A percentile compares a stretch with the other conserved stretches of the same genome.
phyloP scores from a whole-genome alignment of 805 yeast species.

The Spathaspora arborariae region DNA sequence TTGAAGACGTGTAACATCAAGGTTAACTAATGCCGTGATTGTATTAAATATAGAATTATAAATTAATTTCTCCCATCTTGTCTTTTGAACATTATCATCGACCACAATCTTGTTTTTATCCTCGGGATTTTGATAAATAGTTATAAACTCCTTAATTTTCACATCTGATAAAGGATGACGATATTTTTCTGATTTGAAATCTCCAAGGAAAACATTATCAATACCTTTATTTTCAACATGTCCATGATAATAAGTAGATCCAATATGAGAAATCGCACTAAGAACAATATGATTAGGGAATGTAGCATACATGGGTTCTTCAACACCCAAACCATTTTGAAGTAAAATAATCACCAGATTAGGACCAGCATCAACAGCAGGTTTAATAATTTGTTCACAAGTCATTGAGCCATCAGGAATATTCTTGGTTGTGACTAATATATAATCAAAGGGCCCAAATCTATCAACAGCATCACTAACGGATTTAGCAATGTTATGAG shows the following conservation, averaged over 20 bases:
- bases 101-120: conserved; percentile 20
- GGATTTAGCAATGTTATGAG: conserved; percentile 24
- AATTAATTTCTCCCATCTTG: conserved; percentile 38
- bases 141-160: conserved; percentile 19
- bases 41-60: conserved; percentile 36
- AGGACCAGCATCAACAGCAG: conserved; percentile 24
- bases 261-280: conserved; percentile 35
- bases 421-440: conserved; percentile 37
- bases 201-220: conserved; percentile 21
- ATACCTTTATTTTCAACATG: conserved; percentile 15
- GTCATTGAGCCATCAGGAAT: conserved; percentile 33
- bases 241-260: conserved; percentile 27
- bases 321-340: conserved; percentile 40
- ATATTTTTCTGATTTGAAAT: conserved; percentile 18
- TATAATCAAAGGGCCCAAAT: conserved; percentile 30
- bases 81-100: conserved; percentile 27
- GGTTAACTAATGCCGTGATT: conserved; percentile 27
- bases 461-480: conserved; percentile 24
- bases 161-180: conserved; percentile 5
- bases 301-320: conserved; percentile 24
- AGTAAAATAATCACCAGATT: conserved; percentile 29
- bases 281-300: conserved; percentile 32
- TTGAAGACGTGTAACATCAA: conserved; percentile 35
- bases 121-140: conserved; percentile 25
- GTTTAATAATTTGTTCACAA: conserved; percentile 39